phyloP scores from a whole-genome alignment of 257 asterid species.

The Salvia miltiorrhiza region DNA sequence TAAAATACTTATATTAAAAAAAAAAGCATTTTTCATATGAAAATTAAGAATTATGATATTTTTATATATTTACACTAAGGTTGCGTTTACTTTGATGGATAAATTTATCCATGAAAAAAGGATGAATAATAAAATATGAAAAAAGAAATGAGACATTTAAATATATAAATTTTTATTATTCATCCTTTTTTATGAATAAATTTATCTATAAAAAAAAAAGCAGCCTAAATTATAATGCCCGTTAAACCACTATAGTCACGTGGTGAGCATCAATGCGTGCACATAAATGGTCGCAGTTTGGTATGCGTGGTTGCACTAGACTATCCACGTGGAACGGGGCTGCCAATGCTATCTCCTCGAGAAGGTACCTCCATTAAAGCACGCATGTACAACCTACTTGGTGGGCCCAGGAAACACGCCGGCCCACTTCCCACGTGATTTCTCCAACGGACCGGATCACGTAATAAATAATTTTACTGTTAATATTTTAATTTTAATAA shows the following conservation, averaged over 20 bases:
- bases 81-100: too few species aligned
- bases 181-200: too few species aligned
- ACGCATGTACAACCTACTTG: conserved; percentile 13
- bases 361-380: conserved; percentile 16
- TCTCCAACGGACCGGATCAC: not conserved
- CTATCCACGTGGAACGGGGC: conserved; percentile 13
- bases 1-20: too few species aligned
- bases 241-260: conserved; percentile 4
- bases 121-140: too few species aligned
- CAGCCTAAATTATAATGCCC: not conserved
- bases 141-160: too few species aligned
- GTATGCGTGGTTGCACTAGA: conserved; percentile 5
- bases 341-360: not conserved
- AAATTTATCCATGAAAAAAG: too few species aligned
- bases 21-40: too few species aligned
- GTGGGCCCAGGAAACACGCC: conserved; percentile 25
- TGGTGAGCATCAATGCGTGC: conserved; percentile 15
- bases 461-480: not conserved
- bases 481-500: too few species aligned
- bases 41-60: too few species aligned
- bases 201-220: too few species aligned
- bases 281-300: not conserved
- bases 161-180: too few species aligned
- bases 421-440: conserved; percentile 27
- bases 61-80: too few species aligned